A percentile compares a stretch with the other conserved stretches of the same genome.
These are phyloP conservation scores for Pyricularia pennisetigena DNA, from an alignment of 2,329 filamentous ascomycete genomes.

Conservation along the genomic window DNA sequence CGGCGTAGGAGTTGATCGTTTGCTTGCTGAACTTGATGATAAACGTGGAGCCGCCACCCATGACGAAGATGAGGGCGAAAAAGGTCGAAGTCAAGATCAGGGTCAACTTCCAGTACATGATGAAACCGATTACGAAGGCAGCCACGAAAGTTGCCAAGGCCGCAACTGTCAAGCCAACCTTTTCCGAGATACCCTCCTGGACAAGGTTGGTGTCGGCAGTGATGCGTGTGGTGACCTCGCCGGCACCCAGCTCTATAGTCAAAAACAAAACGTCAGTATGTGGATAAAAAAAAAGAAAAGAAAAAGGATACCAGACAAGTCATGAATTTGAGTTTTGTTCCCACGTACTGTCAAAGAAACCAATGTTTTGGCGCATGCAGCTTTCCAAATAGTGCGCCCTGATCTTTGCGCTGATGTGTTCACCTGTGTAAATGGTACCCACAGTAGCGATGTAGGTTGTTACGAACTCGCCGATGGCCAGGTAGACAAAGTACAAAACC, in stretches of 20 bases:
- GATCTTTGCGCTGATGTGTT: conserved; percentile 70
- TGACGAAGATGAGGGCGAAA: conserved; percentile 65
- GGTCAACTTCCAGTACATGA: conserved; percentile 88
- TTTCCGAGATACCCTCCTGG: conserved; percentile 89
- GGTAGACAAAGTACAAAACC: conserved; percentile 77
- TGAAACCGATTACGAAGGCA: conserved; percentile 82
- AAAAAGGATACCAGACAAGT: background rate
- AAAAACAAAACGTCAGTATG: background rate
- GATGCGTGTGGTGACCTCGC: conserved; percentile 89
- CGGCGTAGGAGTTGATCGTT: conserved; percentile 69
- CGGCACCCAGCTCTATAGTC: conserved; percentile 63
- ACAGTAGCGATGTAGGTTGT: conserved; percentile 73
- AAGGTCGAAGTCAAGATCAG: conserved; percentile 79
- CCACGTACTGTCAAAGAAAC: conserved; percentile 63
- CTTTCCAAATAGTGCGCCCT: conserved; percentile 75
- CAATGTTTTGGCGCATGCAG: conserved; percentile 82
- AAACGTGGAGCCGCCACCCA: conserved; percentile 63
- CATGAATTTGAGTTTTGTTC: background rate
- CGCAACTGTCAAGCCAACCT: conserved; percentile 67
- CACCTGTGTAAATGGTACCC: conserved; percentile 81
- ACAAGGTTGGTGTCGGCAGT: conserved; percentile 90
- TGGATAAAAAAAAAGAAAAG: background rate
- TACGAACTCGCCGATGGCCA: conserved; percentile 72
- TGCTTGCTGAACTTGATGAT: conserved; percentile 75
- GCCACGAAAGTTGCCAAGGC: conserved; percentile 76